These are phyloP conservation scores for Aspergillus taichungensis DNA, from an alignment of 495 filamentous ascomycete genomes.

Conservation along the genomic window DNA sequence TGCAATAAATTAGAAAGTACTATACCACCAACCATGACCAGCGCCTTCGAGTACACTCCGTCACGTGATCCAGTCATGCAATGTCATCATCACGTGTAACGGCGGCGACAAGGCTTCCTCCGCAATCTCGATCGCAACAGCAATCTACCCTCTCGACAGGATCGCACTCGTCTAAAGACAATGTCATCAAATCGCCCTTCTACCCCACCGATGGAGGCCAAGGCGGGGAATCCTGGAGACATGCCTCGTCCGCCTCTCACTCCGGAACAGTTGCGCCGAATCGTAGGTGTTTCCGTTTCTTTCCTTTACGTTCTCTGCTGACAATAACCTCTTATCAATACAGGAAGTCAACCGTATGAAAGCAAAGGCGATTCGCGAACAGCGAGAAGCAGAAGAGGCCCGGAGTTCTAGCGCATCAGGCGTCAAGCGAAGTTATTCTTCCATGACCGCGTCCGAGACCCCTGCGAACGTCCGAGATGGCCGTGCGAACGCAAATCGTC, in stretches of 20 bases:
- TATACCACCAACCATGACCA: too few relatives aligned
- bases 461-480: slow-evolving; percentile 64
- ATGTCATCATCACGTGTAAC: too few relatives aligned
- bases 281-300: slow-evolving; percentile 38
- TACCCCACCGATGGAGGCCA: slow-evolving; percentile 49
- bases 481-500: slow-evolving; percentile 28
- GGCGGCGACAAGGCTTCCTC: too few relatives aligned
- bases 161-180: too few relatives aligned
- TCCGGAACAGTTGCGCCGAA: slow-evolving; percentile 62
- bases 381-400: slow-evolving; percentile 49
- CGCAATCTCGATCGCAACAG: too few relatives aligned
- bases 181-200: slow-evolving; percentile 22
- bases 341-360: slow-evolving; percentile 86
- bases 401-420: slow-evolving; percentile 27
- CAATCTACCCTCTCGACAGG: too few relatives aligned
- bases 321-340: neutral
- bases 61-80: too few relatives aligned
- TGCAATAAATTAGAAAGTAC: too few relatives aligned
- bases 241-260: slow-evolving; percentile 51
- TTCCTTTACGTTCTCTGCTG: neutral
- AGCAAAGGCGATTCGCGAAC: slow-evolving; percentile 80
- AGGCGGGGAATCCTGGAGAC: slow-evolving; percentile 28
- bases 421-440: slow-evolving; percentile 51
- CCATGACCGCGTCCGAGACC: slow-evolving; percentile 50
- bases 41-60: too few relatives aligned